Evolutionary conservation across 495 filamentous ascomycete genomes (phyloP).

Genomic region (Pyrenula aspistea): DNA sequence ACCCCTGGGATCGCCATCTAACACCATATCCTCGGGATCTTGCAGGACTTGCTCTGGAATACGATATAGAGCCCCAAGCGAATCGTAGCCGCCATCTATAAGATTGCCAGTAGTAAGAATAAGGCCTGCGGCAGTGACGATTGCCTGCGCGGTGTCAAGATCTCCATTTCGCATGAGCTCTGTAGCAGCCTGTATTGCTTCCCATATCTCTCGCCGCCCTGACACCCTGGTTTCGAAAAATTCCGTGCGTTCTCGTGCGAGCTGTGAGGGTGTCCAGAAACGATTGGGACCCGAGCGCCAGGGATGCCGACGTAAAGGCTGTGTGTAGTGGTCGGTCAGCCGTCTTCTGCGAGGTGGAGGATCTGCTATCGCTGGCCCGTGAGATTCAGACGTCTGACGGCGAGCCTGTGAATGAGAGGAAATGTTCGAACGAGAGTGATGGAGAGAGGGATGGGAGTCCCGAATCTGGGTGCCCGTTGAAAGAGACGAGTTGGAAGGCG

Average conservation of each 20-base stretch:
- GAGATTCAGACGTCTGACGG: background rate
- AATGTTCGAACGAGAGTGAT: background rate
- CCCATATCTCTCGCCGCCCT: constrained; percentile 68
- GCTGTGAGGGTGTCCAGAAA: constrained; percentile 36
- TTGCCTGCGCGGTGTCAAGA: constrained; percentile 64
- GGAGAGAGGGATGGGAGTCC: background rate
- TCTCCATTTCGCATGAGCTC: constrained; percentile 49
- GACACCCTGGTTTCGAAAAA: constrained; percentile 80
- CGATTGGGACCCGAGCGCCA: constrained; percentile 35
- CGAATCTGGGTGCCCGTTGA: background rate
- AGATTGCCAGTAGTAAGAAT: constrained; percentile 67
- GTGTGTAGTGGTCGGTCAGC: constrained; percentile 35
- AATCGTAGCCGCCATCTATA: constrained; percentile 66
- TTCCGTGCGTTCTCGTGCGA: constrained; percentile 41
- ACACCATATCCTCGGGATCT: constrained; percentile 59
- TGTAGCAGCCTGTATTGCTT: constrained; percentile 51
- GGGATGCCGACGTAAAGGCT: constrained; percentile 34
- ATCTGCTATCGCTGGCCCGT: background rate
- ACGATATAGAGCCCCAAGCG: constrained; percentile 61
- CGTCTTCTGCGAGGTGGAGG: constrained; percentile 4
- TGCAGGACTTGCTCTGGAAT: constrained; percentile 64
- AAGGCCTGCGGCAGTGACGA: constrained; percentile 63
- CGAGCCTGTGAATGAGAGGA: background rate
- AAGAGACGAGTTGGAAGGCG: background rate
- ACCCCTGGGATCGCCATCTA: constrained; percentile 14